Base-by-base conservation (phyloP, 2,329 filamentous ascomycete species). In the Chaetothyriales sp. region DNA sequence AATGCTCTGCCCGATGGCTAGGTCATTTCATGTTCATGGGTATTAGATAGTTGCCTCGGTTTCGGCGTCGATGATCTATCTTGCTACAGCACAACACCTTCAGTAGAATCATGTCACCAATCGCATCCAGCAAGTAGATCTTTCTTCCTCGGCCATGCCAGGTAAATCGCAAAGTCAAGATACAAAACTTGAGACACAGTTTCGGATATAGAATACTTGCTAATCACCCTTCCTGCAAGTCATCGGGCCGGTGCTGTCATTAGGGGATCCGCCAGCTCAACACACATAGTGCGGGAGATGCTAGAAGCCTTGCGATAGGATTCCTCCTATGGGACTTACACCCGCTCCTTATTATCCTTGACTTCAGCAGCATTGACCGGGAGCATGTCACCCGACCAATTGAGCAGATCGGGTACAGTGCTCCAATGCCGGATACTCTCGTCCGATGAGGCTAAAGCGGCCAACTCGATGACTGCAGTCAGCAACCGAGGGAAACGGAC, bases 161-260 rank as follows among this genome's bases (percentile, higher is more conserved):
- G 46, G 22, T 18, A 22, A 18, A 25, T 19, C 20, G 22, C 46
- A 29, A 25, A 10, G 22, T 48, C 22, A 25, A 10, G 8, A 18
- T 10, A 25, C 8, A 33, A 48, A 25, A 5, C 43, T 37, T 44
- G n/a, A 28, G 20, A n/a, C 44, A 43, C 28, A 43, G 44, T 18
- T 51, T 44, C 13, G 47, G 44, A 47, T 18, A 29, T n/a, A 44
- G 49, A 28, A 51, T 33, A 43, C 29, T 15, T 40, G 8, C 13
- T 40, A 2, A 40, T 15, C 33, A 40, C 33, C 33, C 22, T 25
- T 25, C 22, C 3, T 3, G 22, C 6, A 25, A 25, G 6, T 40
- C 10, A 40, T 40, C 33, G 15, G 15, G 33, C 33, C 4, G 33
- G 2, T 25, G 22, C 33, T 15, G 33, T 15, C 33, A 15, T 15